phyloP scores from a whole-genome alignment of 805 yeast species.

The Starmera caribaea region DNA sequence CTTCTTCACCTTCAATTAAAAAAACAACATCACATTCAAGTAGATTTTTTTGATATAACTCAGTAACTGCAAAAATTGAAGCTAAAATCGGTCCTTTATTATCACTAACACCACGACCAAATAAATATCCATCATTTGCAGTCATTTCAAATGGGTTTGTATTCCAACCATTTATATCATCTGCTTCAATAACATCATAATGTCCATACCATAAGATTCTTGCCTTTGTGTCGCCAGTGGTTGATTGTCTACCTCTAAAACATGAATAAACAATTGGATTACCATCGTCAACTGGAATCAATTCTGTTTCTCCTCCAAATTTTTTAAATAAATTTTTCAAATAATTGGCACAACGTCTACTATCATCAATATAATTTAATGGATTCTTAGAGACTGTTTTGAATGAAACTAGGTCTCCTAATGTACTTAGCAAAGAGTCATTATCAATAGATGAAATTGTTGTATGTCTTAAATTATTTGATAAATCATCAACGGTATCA shows the following conservation, averaged over 20 bases:
- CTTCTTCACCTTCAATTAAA: constrained; percentile 92
- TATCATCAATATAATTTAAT: constrained; percentile 60
- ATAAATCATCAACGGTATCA: constrained; percentile 1
- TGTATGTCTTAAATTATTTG: constrained; percentile 4
- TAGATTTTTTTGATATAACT: constrained; percentile 38
- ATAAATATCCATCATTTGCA: constrained; percentile 74
- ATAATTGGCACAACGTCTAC: constrained; percentile 78
- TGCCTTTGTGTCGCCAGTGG: constrained; percentile 15
- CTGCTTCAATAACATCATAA: constrained; percentile 87
- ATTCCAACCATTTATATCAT: constrained; percentile 52
- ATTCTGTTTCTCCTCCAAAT: constrained; percentile 62
- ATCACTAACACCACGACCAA: constrained; percentile 90
- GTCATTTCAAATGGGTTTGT: constrained; percentile 72
- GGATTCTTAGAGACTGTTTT: constrained; percentile 74
- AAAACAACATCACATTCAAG: constrained; percentile 71
- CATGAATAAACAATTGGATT: constrained; percentile 81
- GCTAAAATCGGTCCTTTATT: constrained; percentile 92
- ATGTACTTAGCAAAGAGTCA: constrained; percentile 54
- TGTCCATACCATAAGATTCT: constrained; percentile 88
- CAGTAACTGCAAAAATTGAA: constrained; percentile 79
- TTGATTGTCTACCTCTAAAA: constrained; percentile 38
- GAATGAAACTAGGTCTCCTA: constrained; percentile 54
- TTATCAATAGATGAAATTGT: constrained; percentile 29
- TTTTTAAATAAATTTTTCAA: constrained; percentile 50
- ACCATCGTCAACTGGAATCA: constrained; percentile 66